Evolutionary conservation across 768 basidiomycete genomes (phyloP), one percentile per base, ranked within the genome.

Genomic region (Zangia roseola): DNA sequence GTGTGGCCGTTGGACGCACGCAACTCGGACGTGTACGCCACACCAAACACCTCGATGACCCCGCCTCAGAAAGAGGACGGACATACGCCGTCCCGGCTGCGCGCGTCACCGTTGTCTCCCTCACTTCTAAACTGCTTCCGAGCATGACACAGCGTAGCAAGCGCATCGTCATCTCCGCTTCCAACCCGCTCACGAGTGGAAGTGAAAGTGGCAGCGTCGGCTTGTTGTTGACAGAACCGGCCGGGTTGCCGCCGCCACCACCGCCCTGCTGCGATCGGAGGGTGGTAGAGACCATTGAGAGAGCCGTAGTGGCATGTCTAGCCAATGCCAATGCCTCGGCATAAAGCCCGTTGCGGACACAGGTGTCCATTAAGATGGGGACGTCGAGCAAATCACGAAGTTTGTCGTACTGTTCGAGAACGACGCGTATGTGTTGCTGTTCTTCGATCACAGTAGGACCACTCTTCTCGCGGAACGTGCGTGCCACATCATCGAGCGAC

Each of bases 331-430:
- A 78, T 0, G 94, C 94, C 63, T 98, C 97, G 45, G 84, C 78
- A 71, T 94, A 97, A 68, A 90, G 88, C 7, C 92, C 92, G 60
- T 92, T 93, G 31, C 93, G 81, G 13, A 97, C 88, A 62, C 93
- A 97, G 1, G 92, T 91, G 64, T 95, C 91, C 62, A 97, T 87
- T 25, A 99, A 78, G 43, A 88, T 74, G 9, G 95, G 93, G 40
- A 94, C 80, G 57, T 97, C 94, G 48, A 98, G 81, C 30, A 98
- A 70, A 66, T 97, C 94, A 55, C 88, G 79, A 51, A 98, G 79
- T 68, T 94, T 94, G 66, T 95, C 92, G 62, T 93, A 88, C 59
- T 95, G 90, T 59, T 97, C 94, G 50, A 93, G 80, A n/a, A 98
- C 91, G 42, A 89, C 74, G 26, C 83, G 76, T 0, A 91, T 91